Base-by-base conservation (phyloP, 2,329 filamentous ascomycete species). In the Lachnellula arida region DNA sequence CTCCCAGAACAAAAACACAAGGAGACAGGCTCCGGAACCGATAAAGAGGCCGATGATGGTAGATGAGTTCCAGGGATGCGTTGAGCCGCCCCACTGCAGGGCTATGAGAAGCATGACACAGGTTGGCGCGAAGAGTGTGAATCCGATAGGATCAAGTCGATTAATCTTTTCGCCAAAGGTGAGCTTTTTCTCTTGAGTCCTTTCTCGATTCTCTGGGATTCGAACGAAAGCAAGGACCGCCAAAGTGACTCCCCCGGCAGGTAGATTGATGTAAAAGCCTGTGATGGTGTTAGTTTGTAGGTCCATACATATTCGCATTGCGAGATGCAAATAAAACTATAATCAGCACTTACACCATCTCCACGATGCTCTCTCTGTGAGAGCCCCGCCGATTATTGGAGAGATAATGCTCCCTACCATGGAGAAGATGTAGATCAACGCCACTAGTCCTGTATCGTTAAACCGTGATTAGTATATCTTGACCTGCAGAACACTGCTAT, bases 331-430 rank as follows among this genome's bases (percentile, higher is more conserved):
- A 32, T 11, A 4, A 11, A 32, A 32, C 9, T 32, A 32, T 32
- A 32, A 32, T 32, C 9, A 32, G 11, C 9, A 46, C 43, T 23
- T 46, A 35, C 59, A 61, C 59, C 73, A 73, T 9, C 68, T 61
- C 46, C 46, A 49, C 17, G 50, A 19, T 1, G 74, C 71, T 0
- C 69, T 67, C 46, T 70, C 55, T 2, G 64, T 66, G 35, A 71
- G 68, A 15, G 64, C 61, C 14, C 69, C 69, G 15, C 69, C 69
- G n/a, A 71, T 49, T 2, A 71, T 51, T 3, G 69, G 69, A 22
- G 65, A 67, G 46, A 60, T 57, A 15, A 64, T 23, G 12, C 1
- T 25, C 8, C 46, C 46, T 4, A 48, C 9, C 25, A 28, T 32
- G 25, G 25, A 48, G 5, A 32, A 12, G 2, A 17, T 5, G 3